Percentiles rank a stretch among this genome's conserved stretches.
Conservation (phyloP, 139 green algal genomes). For the Coelastrella sp. region DNA sequence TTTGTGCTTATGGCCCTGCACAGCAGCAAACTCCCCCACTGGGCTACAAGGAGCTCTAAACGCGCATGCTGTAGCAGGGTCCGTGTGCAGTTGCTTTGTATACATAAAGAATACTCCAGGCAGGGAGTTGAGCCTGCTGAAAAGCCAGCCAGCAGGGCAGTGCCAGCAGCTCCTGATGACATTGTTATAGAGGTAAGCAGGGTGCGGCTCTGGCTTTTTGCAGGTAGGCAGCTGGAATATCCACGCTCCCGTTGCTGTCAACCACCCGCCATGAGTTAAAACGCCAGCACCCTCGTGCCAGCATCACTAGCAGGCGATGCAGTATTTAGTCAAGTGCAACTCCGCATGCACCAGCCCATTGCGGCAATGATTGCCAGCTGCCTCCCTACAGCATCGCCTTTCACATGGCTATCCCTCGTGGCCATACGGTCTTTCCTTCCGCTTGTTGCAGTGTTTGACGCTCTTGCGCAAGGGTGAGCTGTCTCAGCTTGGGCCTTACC, state of each 20-base stretch:
- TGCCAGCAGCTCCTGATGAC: conserved; percentile 33
- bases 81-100: background rate
- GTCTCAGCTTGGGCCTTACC: conserved; percentile 16
- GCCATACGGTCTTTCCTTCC: background rate
- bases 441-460: conserved; percentile 39
- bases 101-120: conserved; percentile 30
- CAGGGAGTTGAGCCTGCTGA: background rate
- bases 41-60: background rate
- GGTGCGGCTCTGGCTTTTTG: background rate
- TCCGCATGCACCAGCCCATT: no score
- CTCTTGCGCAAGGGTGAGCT: conserved; percentile 54
- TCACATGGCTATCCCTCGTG: no score
- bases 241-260: no score
- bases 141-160: background rate
- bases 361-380: no score
- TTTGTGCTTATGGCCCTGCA: background rate
- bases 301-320: no score
- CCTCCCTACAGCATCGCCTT: no score
- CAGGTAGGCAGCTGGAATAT: no score
- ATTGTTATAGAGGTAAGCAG: conserved; percentile 18
- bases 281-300: no score
- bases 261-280: no score
- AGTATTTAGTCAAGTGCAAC: no score
- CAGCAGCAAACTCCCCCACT: background rate
- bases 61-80: background rate